These are phyloP conservation scores for Sugiyamaella japonica DNA, from an alignment of 1,139 yeast genomes.

Conservation along the genomic window DNA sequence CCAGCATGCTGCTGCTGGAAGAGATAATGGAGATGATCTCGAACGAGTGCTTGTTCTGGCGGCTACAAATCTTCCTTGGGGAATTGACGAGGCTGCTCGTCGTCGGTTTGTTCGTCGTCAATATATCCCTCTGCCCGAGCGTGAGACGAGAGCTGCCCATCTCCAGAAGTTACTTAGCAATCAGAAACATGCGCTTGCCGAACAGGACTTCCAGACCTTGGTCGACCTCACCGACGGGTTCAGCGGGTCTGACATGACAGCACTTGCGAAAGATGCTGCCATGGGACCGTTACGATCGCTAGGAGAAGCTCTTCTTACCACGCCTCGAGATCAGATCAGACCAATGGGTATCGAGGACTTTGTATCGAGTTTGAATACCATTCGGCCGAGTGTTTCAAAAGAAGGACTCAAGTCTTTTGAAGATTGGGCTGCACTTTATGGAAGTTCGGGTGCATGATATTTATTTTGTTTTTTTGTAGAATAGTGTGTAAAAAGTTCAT, in stretches of 20 bases:
- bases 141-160: conserved; percentile 75
- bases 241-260: conserved; percentile 93
- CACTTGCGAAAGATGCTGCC: conserved; percentile 95
- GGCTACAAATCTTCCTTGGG: conserved; percentile 97
- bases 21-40: conserved; percentile 50
- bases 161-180: conserved; percentile 65
- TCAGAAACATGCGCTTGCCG: conserved; percentile 68
- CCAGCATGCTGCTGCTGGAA: conserved; percentile 90
- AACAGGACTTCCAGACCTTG: conserved; percentile 60
- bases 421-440: conserved; percentile 87
- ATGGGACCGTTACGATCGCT: conserved; percentile 94
- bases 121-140: conserved; percentile 92
- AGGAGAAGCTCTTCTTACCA: conserved; percentile 82
- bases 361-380: conserved; percentile 70
- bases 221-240: conserved; percentile 72
- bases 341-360: conserved; percentile 79
- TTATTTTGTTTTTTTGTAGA: neutral
- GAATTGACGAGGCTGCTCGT: conserved; percentile 96
- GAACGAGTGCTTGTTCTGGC: conserved; percentile 87
- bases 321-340: conserved; percentile 83
- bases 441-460: conserved; percentile 78
- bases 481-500: no score
- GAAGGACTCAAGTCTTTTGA: conserved; percentile 81
- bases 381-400: conserved; percentile 86
- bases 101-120: conserved; percentile 91